Evolutionary conservation across 1,139 yeast genomes (phyloP), one percentile per base, ranked within the genome.

Genomic region (Candida tropicalis): DNA sequence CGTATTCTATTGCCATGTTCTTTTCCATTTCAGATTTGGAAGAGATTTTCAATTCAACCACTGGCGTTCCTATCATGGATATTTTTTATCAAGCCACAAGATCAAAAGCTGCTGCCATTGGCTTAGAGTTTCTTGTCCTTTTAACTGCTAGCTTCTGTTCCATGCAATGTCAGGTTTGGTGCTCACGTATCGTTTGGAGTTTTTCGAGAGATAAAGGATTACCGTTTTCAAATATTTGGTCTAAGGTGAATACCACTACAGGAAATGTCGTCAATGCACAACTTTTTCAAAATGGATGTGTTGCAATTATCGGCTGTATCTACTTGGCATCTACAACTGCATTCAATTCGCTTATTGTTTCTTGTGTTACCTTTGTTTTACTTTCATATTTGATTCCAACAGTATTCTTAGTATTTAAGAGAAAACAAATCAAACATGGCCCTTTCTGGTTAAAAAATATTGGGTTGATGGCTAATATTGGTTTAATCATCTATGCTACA

Each of bases 151-250:
- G 79, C 55, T 88, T 89, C 31, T 84, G 90, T 60, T 81, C 81
- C 47, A 81, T 84, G 49, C 77, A 87, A 6, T 76, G 84, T 45
- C 90, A 84, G 56, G 84, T 91, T 3, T 82, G 89, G 87, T 87
- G 81, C 65, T 83, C 88, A 36, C 72, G 89, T 59, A 66, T 84
- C 52, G 78, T 87, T 55, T 85, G 91, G 91, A 82, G 90, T 7
- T 86, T 84, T 59, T 74, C 89, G 13, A 79, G 91, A 62, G 91
- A 85, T 64, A 65, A 68, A 37, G 76, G 76, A 1, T 60, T 71
- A 45, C 73, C 73, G 2, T 70, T 66, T 4, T 67, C 75, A 4
- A 51, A 57, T 35, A 63, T 58, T 45, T 70, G 68, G 70, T 49
- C 66, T 4, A 46, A 59, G 40, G 60, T 70, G 20, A 60, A 66